Base-by-base conservation (phyloP, 1,284 basidiomycete genomes). In the Ganoderma lingzhi region DNA sequence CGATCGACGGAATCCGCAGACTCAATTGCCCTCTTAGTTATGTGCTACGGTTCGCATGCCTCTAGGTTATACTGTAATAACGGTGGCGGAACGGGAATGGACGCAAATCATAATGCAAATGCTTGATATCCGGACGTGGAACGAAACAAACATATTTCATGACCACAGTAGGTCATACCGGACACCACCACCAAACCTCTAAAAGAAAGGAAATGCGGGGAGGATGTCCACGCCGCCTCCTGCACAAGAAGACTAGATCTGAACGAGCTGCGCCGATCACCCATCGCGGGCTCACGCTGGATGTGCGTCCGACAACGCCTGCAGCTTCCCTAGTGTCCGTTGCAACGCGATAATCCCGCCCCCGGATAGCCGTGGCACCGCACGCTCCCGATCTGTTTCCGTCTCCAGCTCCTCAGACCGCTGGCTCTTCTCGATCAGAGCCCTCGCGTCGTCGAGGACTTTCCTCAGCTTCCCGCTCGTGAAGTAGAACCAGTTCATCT, bases 331-430 rank as follows among this genome's bases (percentile, higher is more conserved):
- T 77, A 95, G 82, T 71, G 88, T 93, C 83, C 93, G 87, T 80
- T 91, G 89, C 60, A 97, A 83, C 15, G 90, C 88, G 73, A 97
- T 89, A 62, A 94, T 93, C 0, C 94, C 96, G 23, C 96, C 96
- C 55, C 88, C 84, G 0, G 93, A 93, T 76, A 97, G 78, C 66
- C 90, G 86, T 14, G 93, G 92, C 42, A 96, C 89, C 0, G 93
- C 93, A 60, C 88, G 81, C 53, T 92, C 92, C 17, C 81, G 81
- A 67, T 88, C 81, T 15, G 76, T 84, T 41, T 82, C 82, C 51
- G 79, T 64, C 45, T 68, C 64, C 39, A 80, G 78, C 30, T 82
- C 81, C 45, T 80, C 63, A n/a, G 74, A 74, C 83, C 87, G 79
- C 53, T 64, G 63, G 53, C 92, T 93, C 81, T 91, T 91, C 71